Conservation (phyloP, 169 alveolate genomes). For the Plasmodium inui region DNA sequence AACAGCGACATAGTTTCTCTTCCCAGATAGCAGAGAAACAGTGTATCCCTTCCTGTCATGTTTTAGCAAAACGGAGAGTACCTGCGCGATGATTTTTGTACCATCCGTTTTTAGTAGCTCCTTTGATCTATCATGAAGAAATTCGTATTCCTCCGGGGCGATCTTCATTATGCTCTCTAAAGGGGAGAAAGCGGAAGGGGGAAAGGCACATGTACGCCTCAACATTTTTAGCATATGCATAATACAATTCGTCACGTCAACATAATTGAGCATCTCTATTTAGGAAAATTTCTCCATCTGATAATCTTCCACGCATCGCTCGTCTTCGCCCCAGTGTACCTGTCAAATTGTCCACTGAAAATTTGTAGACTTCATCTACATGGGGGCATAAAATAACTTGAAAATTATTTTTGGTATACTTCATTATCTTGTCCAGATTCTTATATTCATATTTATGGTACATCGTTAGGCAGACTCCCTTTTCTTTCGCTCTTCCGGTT, state of each 20-base stretch:
- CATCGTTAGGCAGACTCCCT: slow-evolving; percentile 67
- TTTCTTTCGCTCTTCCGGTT: slow-evolving; percentile 66
- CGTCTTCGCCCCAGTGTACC: not conserved
- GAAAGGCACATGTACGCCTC: not conserved
- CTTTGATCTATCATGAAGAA: slow-evolving; percentile 49
- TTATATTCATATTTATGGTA: slow-evolving; percentile 69
- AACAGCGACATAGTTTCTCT: slow-evolving; percentile 44
- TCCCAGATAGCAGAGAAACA: slow-evolving; percentile 58
- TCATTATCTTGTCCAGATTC: slow-evolving; percentile 51
- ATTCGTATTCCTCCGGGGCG: slow-evolving; percentile 56
- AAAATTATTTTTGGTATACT: slow-evolving; percentile 56
- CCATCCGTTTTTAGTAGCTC: slow-evolving; percentile 35
- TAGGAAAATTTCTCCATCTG: not conserved
- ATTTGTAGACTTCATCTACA: slow-evolving; percentile 58
- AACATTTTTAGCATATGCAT: not conserved
- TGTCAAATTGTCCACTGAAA: slow-evolving; percentile 58
- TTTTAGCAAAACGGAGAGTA: slow-evolving; percentile 55
- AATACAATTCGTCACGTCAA: not conserved
- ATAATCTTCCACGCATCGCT: not conserved
- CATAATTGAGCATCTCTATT: not conserved
- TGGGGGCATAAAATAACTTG: slow-evolving; percentile 64
- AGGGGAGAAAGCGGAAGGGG: not conserved
- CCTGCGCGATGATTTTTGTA: slow-evolving; percentile 66
- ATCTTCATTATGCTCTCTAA: slow-evolving; percentile 60
- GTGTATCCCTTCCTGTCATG: slow-evolving; percentile 19